These are phyloP conservation scores for Fusarium cicatricum DNA, from an alignment of 2,329 filamentous ascomycete species.

Conservation along the genomic window DNA sequence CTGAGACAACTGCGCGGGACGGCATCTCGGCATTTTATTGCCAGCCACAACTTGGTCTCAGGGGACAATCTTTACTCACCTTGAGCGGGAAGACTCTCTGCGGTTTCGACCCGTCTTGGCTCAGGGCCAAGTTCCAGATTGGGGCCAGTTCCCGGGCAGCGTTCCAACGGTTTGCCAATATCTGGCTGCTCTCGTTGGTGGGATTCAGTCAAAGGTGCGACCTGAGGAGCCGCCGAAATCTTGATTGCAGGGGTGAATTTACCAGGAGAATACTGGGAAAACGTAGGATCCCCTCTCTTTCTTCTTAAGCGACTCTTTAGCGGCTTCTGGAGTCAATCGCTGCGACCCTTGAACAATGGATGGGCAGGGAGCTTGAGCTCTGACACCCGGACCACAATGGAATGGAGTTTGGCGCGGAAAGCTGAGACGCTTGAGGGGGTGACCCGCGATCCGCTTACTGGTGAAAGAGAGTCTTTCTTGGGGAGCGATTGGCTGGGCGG, in stretches of 20 bases:
- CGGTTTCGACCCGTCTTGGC: conserved; percentile 25
- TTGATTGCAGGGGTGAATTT: conserved; percentile 28
- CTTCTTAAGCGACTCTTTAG: background rate
- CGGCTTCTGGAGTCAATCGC: background rate
- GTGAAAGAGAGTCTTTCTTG: background rate
- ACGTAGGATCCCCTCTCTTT: conserved; percentile 1
- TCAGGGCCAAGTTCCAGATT: conserved; percentile 33
- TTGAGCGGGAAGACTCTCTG: conserved; percentile 1
- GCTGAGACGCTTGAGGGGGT: conserved; percentile 24
- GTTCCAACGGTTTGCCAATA: conserved; percentile 13
- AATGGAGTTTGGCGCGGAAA: conserved; percentile 17
- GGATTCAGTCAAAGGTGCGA: conserved; percentile 28
- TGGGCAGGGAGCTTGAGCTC: no score
- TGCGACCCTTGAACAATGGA: background rate
- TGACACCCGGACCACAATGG: conserved; percentile 5
- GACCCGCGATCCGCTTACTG: conserved; percentile 17
- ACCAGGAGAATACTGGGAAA: background rate
- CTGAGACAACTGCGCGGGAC: conserved; percentile 8
- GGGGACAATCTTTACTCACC: conserved; percentile 14
- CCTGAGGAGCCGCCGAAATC: conserved; percentile 24
- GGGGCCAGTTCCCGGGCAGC: conserved; percentile 26
- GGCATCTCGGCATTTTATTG: conserved; percentile 31
- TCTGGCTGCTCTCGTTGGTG: conserved; percentile 32
- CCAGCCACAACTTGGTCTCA: conserved; percentile 10
- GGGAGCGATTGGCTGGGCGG: conserved; percentile 13